Base-by-base conservation (phyloP, 495 filamentous ascomycete genomes). In the Neurospora hispaniola region DNA sequence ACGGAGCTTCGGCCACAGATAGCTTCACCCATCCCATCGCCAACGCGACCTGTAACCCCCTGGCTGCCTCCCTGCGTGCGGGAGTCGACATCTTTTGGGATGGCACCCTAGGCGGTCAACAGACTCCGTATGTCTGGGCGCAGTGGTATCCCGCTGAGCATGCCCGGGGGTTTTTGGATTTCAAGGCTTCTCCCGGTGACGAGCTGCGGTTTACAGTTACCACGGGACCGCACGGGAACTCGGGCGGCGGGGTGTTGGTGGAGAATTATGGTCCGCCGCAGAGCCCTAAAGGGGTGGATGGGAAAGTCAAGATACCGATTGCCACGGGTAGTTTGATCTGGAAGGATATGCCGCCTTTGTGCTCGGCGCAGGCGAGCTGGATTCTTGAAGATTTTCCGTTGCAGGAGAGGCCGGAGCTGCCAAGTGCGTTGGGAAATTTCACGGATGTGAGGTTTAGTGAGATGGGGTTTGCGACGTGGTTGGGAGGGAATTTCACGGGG, bases 51-150 rank as follows among this genome's bases (percentile, higher is more conserved):
- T 62, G 54, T 11, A 62, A 62, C 54, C 54, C 54, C 12, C 3
- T 62, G 23, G 14, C 12, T 6, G 12, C 31, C 12, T 35, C 74
- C 14, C 73, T 80, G 9, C 77, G 79, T 27, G 77, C 76, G 1
- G 79, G 79, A 1, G 74, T 80, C 23, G 79, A 80, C 31, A 70
- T 79, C 41, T 77, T 79, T 54, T 78, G 42, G 23, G 78, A 80
- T 27, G 76, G 74, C 31, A 74, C 70, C 31, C 7, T 73, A 3
- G 78, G 72, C n/a, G 75, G 71, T 0, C 20, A 27, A 40, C 71
- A 74, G 73, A 70, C 31, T 11, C 77, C 77, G 0, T 73, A 73
- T 5, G 79, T 72, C 20, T 80, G 79, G 79, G 74, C 72, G 42
- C 76, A 80, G 40, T 74, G 66, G 20, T 66, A 31, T 9, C 71